These are phyloP conservation scores for Vanrija pseudolonga DNA, from an alignment of 1,284 basidiomycete species.

Conservation along the genomic window DNA sequence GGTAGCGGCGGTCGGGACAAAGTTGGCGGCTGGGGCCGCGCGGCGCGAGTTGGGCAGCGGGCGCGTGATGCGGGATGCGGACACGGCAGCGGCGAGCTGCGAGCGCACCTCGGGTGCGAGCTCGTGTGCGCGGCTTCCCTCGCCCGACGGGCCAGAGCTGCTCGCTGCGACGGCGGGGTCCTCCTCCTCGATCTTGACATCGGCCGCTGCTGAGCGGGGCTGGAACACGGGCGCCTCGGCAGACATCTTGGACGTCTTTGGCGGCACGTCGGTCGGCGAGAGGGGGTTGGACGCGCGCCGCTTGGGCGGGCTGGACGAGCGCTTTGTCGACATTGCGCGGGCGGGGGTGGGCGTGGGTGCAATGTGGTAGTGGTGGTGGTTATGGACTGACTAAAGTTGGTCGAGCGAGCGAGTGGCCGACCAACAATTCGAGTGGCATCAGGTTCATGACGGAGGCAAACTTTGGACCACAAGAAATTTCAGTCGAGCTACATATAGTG, in stretches of 20 bases:
- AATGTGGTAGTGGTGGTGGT: background rate
- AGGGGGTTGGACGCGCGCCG: conserved; percentile 25
- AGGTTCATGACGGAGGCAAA: too few relatives aligned
- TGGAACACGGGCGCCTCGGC: conserved; percentile 41
- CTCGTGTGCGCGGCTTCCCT: conserved; percentile 6
- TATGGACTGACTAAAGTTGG: conserved; percentile 2
- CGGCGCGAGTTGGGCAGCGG: conserved; percentile 37
- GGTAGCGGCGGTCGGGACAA: conserved; percentile 56
- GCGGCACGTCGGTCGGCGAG: conserved; percentile 6
- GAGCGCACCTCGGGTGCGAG: conserved; percentile 12
- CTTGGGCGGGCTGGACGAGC: conserved; percentile 23
- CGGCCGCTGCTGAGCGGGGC: conserved; percentile 12
- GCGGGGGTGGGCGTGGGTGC: background rate
- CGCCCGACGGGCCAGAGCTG: background rate
- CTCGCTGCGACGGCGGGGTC: conserved; percentile 16
- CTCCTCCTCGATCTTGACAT: conserved; percentile 5
- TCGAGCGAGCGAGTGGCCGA: too few relatives aligned
- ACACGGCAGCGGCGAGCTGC: conserved; percentile 24
- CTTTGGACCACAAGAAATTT: too few relatives aligned
- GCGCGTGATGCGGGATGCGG: conserved; percentile 33
- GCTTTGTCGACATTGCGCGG: conserved; percentile 8
- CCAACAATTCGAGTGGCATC: too few relatives aligned
- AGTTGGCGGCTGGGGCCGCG: conserved; percentile 28
- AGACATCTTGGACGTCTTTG: conserved; percentile 42
- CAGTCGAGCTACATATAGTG: too few relatives aligned